phyloP scores from a whole-genome alignment of 768 basidiomycete species.

The Tricholoma bakamatsutake region DNA sequence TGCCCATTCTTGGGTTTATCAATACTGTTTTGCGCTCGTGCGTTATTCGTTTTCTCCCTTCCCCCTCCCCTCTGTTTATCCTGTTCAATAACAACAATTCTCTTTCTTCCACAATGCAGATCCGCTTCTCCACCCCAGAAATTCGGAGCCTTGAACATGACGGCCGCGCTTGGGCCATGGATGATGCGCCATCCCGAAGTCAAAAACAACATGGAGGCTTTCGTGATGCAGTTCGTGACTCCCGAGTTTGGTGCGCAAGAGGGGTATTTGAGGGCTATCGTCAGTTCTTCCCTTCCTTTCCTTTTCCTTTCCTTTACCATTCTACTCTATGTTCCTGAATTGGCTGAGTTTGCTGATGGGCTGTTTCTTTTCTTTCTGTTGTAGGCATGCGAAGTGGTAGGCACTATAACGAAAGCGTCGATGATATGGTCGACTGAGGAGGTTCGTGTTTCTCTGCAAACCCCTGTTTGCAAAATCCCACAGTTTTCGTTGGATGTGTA shows the following conservation, averaged over 20 bases:
- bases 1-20: slow-evolving; percentile 74
- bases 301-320: neutral
- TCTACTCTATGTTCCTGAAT: neutral
- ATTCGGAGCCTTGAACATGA: slow-evolving; percentile 85
- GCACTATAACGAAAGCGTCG: slow-evolving; percentile 65
- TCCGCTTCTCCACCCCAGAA: slow-evolving; percentile 53
- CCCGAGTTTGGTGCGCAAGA: slow-evolving; percentile 63
- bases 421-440: slow-evolving; percentile 61
- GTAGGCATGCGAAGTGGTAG: slow-evolving; percentile 78
- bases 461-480: neutral
- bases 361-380: neutral
- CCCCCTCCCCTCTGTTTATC: neutral
- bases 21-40: slow-evolving; percentile 67
- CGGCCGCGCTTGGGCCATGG: slow-evolving; percentile 65
- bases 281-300: slow-evolving; percentile 30
- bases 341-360: neutral
- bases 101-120: slow-evolving; percentile 19
- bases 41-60: slow-evolving; percentile 18
- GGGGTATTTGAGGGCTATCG: slow-evolving; percentile 74
- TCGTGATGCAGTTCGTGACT: slow-evolving; percentile 67
- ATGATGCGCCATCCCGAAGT: slow-evolving; percentile 85
- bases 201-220: slow-evolving; percentile 69
- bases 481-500: slow-evolving; percentile 19
- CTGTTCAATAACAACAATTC: neutral
- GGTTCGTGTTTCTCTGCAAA: slow-evolving; percentile 28